A percentile compares a stretch with the other conserved stretches of the same genome.
phyloP scores from a whole-genome alignment of 2,329 filamentous ascomycete genomes.

The Colletotrichum eleusines region DNA sequence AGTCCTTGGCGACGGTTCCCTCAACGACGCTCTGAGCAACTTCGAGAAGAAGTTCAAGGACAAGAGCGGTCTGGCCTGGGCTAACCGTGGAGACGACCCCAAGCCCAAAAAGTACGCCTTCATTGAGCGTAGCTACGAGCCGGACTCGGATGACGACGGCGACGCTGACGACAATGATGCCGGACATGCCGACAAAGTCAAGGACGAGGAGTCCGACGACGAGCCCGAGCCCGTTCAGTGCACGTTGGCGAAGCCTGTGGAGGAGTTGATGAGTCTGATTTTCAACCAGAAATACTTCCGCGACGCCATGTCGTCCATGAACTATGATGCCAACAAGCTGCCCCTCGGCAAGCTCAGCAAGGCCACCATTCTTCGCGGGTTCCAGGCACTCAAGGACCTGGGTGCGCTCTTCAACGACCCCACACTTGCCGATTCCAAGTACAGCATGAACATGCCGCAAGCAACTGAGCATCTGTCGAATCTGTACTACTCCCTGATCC shows the following conservation, averaged over 20 bases:
- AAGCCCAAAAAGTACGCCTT: conserved; percentile 82
- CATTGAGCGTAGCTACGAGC: conserved; percentile 81
- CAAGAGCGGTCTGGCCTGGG: conserved; percentile 71
- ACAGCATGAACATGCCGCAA: conserved; percentile 51
- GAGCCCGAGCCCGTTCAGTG: conserved; percentile 59
- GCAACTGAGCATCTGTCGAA: conserved; percentile 78
- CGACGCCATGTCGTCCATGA: conserved; percentile 73
- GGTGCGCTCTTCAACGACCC: conserved; percentile 72
- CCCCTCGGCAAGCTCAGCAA: conserved; percentile 89
- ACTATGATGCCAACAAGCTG: conserved; percentile 81
- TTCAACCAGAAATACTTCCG: conserved; percentile 83
- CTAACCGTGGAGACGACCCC: conserved; percentile 64
- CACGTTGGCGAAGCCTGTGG: conserved; percentile 69
- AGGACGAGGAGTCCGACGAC: conserved; percentile 47
- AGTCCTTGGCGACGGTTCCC: conserved; percentile 55
- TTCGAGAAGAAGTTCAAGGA: conserved; percentile 73
- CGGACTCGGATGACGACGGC: conserved; percentile 64
- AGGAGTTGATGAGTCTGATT: conserved; percentile 82
- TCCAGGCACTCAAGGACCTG: conserved; percentile 81
- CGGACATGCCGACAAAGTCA: conserved; percentile 41
- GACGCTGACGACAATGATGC: conserved; percentile 53
- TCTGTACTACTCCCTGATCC: conserved; percentile 83
- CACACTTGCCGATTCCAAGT: conserved; percentile 57
- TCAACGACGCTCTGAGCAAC: conserved; percentile 59
- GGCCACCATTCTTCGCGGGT: conserved; percentile 79